Evolutionary conservation across 176 grass and related monocot genomes (phyloP), one percentile per base, ranked within the genome.

Genomic region (Aegilops tauschii): DNA sequence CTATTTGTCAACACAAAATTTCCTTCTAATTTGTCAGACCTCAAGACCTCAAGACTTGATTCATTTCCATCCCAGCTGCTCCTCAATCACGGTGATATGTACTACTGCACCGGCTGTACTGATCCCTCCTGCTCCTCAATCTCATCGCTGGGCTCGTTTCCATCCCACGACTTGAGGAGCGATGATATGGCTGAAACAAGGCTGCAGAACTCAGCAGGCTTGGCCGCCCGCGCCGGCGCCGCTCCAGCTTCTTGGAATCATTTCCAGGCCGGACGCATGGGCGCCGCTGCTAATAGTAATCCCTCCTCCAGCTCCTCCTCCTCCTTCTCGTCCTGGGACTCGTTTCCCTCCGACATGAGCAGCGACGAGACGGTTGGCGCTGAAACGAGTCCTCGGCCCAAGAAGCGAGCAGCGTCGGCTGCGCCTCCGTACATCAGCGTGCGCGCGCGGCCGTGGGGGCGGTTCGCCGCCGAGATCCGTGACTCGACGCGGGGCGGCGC

Each of bases 401-500:
- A n/a, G 8, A 9, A 18, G 11, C 44, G 3, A 47, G 11, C 44
- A 4, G 18, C 34, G 1, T 71, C 35, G 12, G 44, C 69, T 71
- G 39, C 12, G 44, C 11, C 44, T 1, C 0, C 44, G 68, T 71
- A 12, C 68, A 71, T 71, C 9, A 35, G 68, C 35, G 68, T 71
- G 68, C 68, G 35, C 0, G 18, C 68, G 9, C 68, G 68, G 20
- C 68, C 68, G 0, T 71, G 68, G 68, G 68, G 68, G 0, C 5
- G 68, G 68, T 71, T 40, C 68, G 35, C 68, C 4, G 68, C 68
- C 2, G 68, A 71, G 35, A 71, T 71, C 34, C 9, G 68, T 18
- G 68, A 71, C 68, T 71, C 69, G 0, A 73, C 69, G 37, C 69
- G 69, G 37, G 69, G 69, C 69, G 95, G 95, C 12, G 74, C 92